These are phyloP conservation scores for Nakazawaea holstii DNA, from an alignment of 805 yeast species.

Conservation along the genomic window DNA sequence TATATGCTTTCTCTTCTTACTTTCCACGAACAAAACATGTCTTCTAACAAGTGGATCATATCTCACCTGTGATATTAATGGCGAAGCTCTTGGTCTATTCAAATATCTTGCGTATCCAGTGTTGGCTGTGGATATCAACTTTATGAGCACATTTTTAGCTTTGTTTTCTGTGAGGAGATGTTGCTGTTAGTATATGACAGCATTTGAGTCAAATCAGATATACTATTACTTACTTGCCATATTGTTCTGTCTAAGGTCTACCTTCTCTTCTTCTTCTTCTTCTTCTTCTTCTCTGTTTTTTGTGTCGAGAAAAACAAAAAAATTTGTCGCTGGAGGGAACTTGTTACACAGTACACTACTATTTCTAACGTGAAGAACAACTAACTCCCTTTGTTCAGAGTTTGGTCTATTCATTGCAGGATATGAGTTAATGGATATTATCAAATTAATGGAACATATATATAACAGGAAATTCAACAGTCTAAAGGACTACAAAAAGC, in stretches of 20 bases:
- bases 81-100: slow-evolving; percentile 75
- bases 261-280: not conserved
- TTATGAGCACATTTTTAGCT: slow-evolving; percentile 75
- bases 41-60: slow-evolving; percentile 86
- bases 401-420: too few species aligned
- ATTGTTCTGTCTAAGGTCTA: not conserved
- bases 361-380: too few species aligned
- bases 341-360: too few species aligned
- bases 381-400: too few species aligned
- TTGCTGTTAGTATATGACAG: not conserved
- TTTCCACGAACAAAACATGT: slow-evolving; percentile 87
- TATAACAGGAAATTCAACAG: not conserved
- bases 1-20: slow-evolving; percentile 74
- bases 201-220: too few species aligned
- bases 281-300: too few species aligned
- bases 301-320: too few species aligned
- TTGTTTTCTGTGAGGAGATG: slow-evolving; percentile 34
- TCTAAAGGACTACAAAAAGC: not conserved
- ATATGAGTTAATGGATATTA: too few species aligned
- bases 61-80: slow-evolving; percentile 72
- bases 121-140: slow-evolving; percentile 81
- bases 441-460: too few species aligned
- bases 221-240: slow-evolving; percentile 9
- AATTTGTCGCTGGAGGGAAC: too few species aligned
- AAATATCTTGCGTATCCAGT: slow-evolving; percentile 86